phyloP scores from a whole-genome alignment of 176 grass and related monocot genomes.

The Areca catechu region DNA sequence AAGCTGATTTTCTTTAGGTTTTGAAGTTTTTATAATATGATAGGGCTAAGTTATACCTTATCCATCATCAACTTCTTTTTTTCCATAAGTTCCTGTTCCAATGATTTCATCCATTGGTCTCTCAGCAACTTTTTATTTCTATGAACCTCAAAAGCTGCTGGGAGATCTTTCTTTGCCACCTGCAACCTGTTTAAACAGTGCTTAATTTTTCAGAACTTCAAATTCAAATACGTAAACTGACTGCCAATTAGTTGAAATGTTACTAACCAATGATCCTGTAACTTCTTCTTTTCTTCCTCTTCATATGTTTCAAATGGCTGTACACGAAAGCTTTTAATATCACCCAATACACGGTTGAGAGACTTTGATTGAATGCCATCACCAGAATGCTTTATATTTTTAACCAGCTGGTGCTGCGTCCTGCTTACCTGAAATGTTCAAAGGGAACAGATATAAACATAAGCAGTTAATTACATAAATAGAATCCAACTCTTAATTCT shows the following conservation, averaged over 20 bases:
- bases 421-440: conserved; percentile 38
- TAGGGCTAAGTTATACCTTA: conserved; percentile 35
- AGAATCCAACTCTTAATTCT: too few species aligned
- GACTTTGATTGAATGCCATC: conserved; percentile 47
- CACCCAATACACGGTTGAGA: conserved; percentile 40
- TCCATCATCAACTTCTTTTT: conserved; percentile 21
- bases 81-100: conserved; percentile 31
- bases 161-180: conserved; percentile 36
- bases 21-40: too few species aligned
- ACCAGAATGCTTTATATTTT: conserved; percentile 45
- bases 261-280: conserved; percentile 36
- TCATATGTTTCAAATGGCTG: conserved; percentile 37
- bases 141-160: conserved; percentile 20
- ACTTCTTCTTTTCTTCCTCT: conserved; percentile 32
- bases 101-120: conserved; percentile 23
- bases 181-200: conserved; percentile 31
- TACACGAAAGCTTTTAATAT: conserved; percentile 39
- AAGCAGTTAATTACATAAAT: too few species aligned
- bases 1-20: too few species aligned
- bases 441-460: conserved; percentile 5
- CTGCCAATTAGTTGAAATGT: conserved; percentile 4
- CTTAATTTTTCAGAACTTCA: conserved; percentile 9
- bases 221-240: background rate
- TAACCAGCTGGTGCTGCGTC: conserved; percentile 42
- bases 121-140: conserved; percentile 21